Evolutionary conservation across 148 eudicot genomes (phyloP).

Genomic region (Hydrangea macrophylla): DNA sequence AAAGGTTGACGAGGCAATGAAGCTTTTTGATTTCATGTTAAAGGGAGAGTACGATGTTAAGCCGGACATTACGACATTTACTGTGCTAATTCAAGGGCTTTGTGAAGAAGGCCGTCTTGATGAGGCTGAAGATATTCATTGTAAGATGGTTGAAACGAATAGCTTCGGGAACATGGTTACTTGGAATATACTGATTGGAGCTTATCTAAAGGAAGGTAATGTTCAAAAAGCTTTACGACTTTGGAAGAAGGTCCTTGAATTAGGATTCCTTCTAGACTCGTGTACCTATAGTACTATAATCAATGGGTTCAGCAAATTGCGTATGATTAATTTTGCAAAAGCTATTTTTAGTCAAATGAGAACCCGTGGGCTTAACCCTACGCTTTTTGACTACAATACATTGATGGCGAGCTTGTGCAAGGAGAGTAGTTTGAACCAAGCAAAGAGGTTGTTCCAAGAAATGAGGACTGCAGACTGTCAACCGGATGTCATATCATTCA

Average conservation of each 20-base stretch:
- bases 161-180: slow-evolving; percentile 28
- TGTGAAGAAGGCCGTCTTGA: slow-evolving; percentile 49
- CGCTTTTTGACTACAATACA: slow-evolving; percentile 41
- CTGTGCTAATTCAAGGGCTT: slow-evolving; percentile 52
- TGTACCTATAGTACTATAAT: slow-evolving; percentile 46
- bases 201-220: slow-evolving; percentile 40
- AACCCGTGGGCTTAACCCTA: slow-evolving; percentile 40
- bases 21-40: slow-evolving; percentile 38
- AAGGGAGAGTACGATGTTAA: slow-evolving; percentile 28
- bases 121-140: slow-evolving; percentile 41
- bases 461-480: slow-evolving; percentile 45
- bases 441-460: slow-evolving; percentile 46
- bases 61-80: slow-evolving; percentile 43
- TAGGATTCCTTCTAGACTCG: slow-evolving; percentile 37
- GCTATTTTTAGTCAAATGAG: slow-evolving; percentile 60
- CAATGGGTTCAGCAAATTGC: slow-evolving; percentile 66
- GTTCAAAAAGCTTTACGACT: slow-evolving; percentile 42
- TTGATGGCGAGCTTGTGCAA: slow-evolving; percentile 56
- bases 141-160: slow-evolving; percentile 38
- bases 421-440: slow-evolving; percentile 66
- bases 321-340: slow-evolving; percentile 62
- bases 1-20: slow-evolving; percentile 50
- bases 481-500: slow-evolving; percentile 52
- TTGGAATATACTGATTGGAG: slow-evolving; percentile 47
- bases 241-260: slow-evolving; percentile 49